These are phyloP conservation scores for Pythium utonaiense DNA, from an alignment of 352 stramenopile genomes.

Conservation along the genomic window DNA sequence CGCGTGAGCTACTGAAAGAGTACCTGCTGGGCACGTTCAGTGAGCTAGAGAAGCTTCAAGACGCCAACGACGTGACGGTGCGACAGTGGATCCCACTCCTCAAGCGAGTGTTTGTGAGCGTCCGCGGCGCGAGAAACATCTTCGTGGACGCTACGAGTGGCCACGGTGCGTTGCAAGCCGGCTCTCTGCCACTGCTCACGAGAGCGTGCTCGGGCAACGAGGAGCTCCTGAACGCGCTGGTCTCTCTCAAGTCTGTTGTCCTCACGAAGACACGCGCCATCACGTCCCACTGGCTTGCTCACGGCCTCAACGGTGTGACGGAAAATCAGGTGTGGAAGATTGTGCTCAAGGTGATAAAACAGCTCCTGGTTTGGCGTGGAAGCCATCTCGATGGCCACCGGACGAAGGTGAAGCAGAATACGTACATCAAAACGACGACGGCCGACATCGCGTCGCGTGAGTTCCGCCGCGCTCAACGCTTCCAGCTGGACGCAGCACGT, in stretches of 20 bases:
- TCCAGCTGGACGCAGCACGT: slow-evolving; percentile 18
- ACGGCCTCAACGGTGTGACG: slow-evolving; percentile 37
- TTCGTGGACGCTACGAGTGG: slow-evolving; percentile 37
- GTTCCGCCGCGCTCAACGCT: slow-evolving; percentile 29
- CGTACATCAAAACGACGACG: slow-evolving; percentile 47
- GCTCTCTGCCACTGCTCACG: slow-evolving; percentile 38
- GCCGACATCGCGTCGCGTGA: slow-evolving; percentile 48
- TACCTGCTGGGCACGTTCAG: slow-evolving; percentile 39
- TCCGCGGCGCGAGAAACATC: slow-evolving; percentile 48
- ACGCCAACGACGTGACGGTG: slow-evolving; percentile 31
- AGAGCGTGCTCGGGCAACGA: slow-evolving; percentile 28
- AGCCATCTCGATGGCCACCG: slow-evolving; percentile 38
- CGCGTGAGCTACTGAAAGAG: slow-evolving; percentile 43
- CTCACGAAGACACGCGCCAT: slow-evolving; percentile 39
- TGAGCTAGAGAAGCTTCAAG: slow-evolving; percentile 25
- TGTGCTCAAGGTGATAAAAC: slow-evolving; percentile 41
- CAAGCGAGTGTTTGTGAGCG: slow-evolving; percentile 37
- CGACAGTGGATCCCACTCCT: slow-evolving; percentile 45
- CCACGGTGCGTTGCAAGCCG: slow-evolving; percentile 31
- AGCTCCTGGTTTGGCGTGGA: slow-evolving; percentile 56
- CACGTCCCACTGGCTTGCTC: slow-evolving; percentile 48
- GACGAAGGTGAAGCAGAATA: slow-evolving; percentile 46
- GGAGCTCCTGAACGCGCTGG: slow-evolving; percentile 31
- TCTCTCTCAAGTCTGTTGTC: slow-evolving; percentile 39
- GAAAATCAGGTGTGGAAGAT: slow-evolving; percentile 56